A percentile compares a stretch with the other conserved stretches of the same genome.
Evolutionary conservation across 257 asterid genomes (phyloP).

Genomic region (Linderniella brevidens): DNA sequence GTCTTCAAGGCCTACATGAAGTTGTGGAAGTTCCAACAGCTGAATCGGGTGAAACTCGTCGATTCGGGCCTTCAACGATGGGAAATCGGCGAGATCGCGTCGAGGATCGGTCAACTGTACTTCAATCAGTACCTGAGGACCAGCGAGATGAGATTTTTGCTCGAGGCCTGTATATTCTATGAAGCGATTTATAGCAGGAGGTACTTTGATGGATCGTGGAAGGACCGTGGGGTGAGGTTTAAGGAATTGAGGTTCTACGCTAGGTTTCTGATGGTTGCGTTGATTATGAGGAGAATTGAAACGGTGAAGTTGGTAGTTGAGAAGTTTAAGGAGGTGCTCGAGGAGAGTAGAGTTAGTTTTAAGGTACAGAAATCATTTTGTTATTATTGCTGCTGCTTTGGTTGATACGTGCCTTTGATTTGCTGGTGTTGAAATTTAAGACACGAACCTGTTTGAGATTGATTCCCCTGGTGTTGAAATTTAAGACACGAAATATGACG

Average conservation of each 20-base stretch:
- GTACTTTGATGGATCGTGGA: constrained; percentile 67
- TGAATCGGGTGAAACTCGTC: constrained; percentile 49
- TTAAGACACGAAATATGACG: too few relatives aligned
- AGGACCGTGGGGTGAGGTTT: constrained; percentile 71
- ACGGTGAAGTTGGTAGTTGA: constrained; percentile 68
- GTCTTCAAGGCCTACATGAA: constrained; percentile 77
- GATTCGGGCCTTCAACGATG: constrained; percentile 79
- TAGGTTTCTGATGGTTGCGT: constrained; percentile 75
- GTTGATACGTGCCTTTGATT: too few relatives aligned
- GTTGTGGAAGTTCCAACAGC: constrained; percentile 90
- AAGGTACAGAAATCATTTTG: constrained; percentile 30
- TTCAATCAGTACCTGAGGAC: constrained; percentile 84
- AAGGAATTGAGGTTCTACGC: constrained; percentile 94
- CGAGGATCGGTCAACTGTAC: constrained; percentile 90
- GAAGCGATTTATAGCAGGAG: constrained; percentile 73
- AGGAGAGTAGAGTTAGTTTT: constrained; percentile 57
- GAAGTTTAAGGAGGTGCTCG: constrained; percentile 63
- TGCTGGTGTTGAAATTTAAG: too few relatives aligned
- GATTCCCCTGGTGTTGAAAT: too few relatives aligned
- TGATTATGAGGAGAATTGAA: constrained; percentile 56
- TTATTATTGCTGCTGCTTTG: too few relatives aligned
- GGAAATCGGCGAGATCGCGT: constrained; percentile 99
- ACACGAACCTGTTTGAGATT: too few relatives aligned
- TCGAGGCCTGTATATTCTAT: constrained; percentile 79
- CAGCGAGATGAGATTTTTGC: constrained; percentile 76